Evolutionary conservation across 2,329 filamentous ascomycete genomes (phyloP), one percentile per base, ranked within the genome.

Genomic region (Xylaria sp.): DNA sequence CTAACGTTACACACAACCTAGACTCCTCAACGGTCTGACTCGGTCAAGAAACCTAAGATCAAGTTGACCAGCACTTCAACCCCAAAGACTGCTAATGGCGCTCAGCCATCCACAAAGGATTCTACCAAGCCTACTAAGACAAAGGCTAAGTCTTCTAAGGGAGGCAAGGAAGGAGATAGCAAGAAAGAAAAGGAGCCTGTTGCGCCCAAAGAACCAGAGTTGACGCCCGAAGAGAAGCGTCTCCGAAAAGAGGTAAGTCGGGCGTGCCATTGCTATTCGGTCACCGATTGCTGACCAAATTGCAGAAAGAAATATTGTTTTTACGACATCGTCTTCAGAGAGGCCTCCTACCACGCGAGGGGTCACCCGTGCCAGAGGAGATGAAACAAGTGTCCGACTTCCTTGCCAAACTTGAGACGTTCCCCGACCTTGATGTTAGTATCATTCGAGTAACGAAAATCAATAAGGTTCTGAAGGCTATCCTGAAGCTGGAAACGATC

Each of bases 381-480:
- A 94, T 95, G 92, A 84, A 88, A 70, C 82, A 84, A 56, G 94
- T 96, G 90, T 90, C 90, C 4, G 90, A 92, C 19, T 93, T 90
- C 75, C 85, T 97, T 65, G 87, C 85, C 34, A 93, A 97, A 79
- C 88, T 99, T 5, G 96, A 99, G 82, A 88, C 85, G 7, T 91
- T 85, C 79, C 83, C 88, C 1, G 92, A 97, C 72, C 88, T 98
- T 4, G 95, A 98, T 78, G 93, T 92, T 34, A 89, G 90, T 72
- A 96, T 98, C 75, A 97, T 98, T 76, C 90, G 93, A 71, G 85
- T 84, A 14, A 99, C 96, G 70, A 99, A 98, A 86, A 98, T 99
- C 81, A 95, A 98, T 88, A 99, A 99, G 84, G 95, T 99, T 11
- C 86, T 99, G 65, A 97, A 97, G 83, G 94, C 92, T 4, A 96